Evolutionary conservation across 2,329 filamentous ascomycete genomes (phyloP).

Genomic region (Claviceps capensis): DNA sequence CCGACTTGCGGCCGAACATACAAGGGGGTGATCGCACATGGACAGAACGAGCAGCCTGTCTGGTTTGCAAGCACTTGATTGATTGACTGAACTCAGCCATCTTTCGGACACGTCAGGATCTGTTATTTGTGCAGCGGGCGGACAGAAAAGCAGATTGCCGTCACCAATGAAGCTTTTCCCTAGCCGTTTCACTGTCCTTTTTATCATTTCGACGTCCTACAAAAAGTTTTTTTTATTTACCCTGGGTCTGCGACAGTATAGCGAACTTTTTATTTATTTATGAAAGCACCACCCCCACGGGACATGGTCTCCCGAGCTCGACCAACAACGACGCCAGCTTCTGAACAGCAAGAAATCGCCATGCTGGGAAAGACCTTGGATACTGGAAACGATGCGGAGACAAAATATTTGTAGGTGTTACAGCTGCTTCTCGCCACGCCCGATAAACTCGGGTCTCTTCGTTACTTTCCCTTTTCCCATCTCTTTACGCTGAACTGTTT

Average conservation of each 20-base stretch:
- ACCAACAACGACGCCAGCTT: too few species aligned
- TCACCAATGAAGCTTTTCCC: not conserved
- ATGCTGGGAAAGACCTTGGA: not conserved
- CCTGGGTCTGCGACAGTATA: not conserved
- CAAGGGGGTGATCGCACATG: constrained; percentile 36
- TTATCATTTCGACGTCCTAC: not conserved
- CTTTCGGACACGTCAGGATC: not conserved
- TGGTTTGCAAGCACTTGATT: constrained; percentile 35
- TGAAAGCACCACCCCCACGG: too few species aligned
- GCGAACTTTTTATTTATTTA: not conserved
- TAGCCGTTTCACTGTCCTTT: not conserved
- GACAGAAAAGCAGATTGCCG: not conserved
- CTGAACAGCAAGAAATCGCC: not conserved
- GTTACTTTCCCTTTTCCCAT: not conserved
- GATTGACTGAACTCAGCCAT: constrained; percentile 23
- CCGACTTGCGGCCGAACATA: constrained; percentile 34
- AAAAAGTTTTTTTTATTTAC: not conserved
- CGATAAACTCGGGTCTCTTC: not conserved
- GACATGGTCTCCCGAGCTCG: too few species aligned
- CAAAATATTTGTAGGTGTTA: not conserved
- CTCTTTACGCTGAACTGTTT: not conserved
- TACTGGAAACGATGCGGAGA: not conserved
- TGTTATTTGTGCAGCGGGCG: not conserved
- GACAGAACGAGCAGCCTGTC: constrained; percentile 35
- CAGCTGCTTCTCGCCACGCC: not conserved